Evolutionary conservation across 345 rosid species (phyloP), one percentile per base, ranked within the genome.

Genomic region (Aurinia saxatilis): DNA sequence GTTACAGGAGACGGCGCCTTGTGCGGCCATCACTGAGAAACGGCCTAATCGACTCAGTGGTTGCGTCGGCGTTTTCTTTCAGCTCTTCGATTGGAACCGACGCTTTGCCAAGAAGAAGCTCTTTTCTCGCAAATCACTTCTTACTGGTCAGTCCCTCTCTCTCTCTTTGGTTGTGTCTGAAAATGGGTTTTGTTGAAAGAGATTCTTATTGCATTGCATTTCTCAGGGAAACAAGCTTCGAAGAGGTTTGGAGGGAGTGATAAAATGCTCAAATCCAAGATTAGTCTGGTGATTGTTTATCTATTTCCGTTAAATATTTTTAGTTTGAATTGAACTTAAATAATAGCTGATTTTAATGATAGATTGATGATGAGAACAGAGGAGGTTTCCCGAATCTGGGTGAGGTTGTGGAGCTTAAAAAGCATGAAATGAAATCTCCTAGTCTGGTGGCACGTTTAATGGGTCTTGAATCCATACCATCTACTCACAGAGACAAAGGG

Each of bases 391-490:
- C 88, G 0, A 87, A 68, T 53, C 58, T 75, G 34, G 60, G 44
- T 50, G 71, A 45, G 69, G 59, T 54, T 11, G 75, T 64, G 41
- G 46, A 27, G 38, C 77, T 73, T 54, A 70, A 60, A 36, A 85
- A 79, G 79, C 83, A 74, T 50, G 97, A 84, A 52, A 84, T 84
- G 89, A 67, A 68, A 66, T 33, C 87, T 60, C 96, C 96, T 1
- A 66, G 95, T 68, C 74, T 93, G 75, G 96, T 93, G 57, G 99
- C 96, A 35, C 85, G 88, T 83, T 79, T 93, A 23, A 93, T 93
- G 99, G 99, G 99, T 7, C 95, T 93, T 58, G 98, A 92, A 25
- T 83, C 95, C 31, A 66, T 89, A 73, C 98, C 98, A 0, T 67
- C 86, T 25, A 74, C 41, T 19, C 71, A 63, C 7, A 70, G 75